Evolutionary conservation across 2,329 filamentous ascomycete species (phyloP), one percentile per base, ranked within the genome.

Genomic region (Fusarium pseudoanthophilum): DNA sequence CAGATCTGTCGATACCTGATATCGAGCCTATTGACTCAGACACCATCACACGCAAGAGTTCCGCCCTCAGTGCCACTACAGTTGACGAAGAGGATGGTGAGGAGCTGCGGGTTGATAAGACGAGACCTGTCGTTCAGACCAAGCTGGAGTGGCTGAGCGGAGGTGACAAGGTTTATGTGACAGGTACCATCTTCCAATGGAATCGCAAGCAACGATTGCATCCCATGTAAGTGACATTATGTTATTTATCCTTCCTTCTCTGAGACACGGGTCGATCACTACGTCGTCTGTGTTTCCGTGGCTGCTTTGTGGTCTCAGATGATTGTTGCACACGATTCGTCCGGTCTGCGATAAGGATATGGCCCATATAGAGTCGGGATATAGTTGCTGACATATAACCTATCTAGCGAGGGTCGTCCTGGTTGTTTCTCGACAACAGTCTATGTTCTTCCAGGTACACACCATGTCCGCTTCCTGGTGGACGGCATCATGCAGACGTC

Each of bases 171-270:
- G 91, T 98, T 73, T 99, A 97, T 81, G 95, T 99, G 51, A 99
- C 96, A 2, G 95, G 95, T 74, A 98, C 96, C 26, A 98, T 98
- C 80, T 97, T 97, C 77, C 93, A 95, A 81, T 99, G 96, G 96
- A 95, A 97, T 83, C 92, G 93, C 81, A 98, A 98, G 84, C 97
- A 95, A 81, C 90, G 93, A 76, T 86, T 99, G 79, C 91, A 95
- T 82, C 91, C 89, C 82, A 92, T 94, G 95, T 97, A 89, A 89
- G 92, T 90, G 42, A 15, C 39, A 59, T 34, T 37, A 51, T 65
- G 40, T 24, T 56, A 46, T 49, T 60, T 61, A 30, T 55, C 34
- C 36, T 40, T 56, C 55, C 65, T 61, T 51, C 34, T 64, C 69
- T 64, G 72, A 78, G 74, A 78, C 75, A 78, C 28, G 45, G 51